Conservation (phyloP, 768 basidiomycete species). For the Suillus tomentosus region DNA sequence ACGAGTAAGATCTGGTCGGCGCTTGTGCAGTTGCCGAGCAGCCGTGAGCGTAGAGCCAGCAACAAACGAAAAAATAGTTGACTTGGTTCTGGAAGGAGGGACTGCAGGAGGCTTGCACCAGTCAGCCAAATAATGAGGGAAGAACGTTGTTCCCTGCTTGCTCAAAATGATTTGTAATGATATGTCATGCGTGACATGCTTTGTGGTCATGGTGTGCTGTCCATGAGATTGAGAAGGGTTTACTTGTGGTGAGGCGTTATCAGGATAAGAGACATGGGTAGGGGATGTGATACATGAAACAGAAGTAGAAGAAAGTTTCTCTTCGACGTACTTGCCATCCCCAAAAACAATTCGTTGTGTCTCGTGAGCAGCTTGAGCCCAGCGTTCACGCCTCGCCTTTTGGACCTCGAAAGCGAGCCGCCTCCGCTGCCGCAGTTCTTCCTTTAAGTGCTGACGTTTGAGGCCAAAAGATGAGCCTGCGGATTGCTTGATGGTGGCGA, state of each 20-base stretch:
- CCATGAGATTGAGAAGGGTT: conserved; percentile 13
- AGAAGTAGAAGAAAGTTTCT: conserved; percentile 19
- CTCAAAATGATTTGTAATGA: conserved; percentile 37
- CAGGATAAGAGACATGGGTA: conserved; percentile 14
- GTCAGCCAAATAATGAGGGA: conserved; percentile 41
- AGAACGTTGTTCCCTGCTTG: conserved; percentile 41
- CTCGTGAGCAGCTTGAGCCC: conserved; percentile 38
- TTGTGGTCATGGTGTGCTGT: neutral
- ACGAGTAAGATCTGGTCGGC: conserved; percentile 17
- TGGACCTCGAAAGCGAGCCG: conserved; percentile 24
- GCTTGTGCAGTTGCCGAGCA: conserved; percentile 29
- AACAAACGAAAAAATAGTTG: conserved; percentile 32
- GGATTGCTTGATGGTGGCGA: conserved; percentile 30
- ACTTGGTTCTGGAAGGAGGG: conserved; percentile 3
- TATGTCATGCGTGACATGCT: conserved; percentile 34
- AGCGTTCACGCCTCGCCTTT: conserved; percentile 30
- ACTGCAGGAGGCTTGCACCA: conserved; percentile 30
- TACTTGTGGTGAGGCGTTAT: neutral
- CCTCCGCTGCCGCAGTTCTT: conserved; percentile 24
- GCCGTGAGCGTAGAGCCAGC: conserved; percentile 34
- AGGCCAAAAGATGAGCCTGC: conserved; percentile 15
- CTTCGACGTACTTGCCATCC: conserved; percentile 42
- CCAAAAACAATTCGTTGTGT: conserved; percentile 41
- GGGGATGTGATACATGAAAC: conserved; percentile 9
- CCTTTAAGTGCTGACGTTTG: conserved; percentile 24